Base-by-base conservation (phyloP, 2,329 filamentous ascomycete genomes). In the Trichophaea hybrida region DNA sequence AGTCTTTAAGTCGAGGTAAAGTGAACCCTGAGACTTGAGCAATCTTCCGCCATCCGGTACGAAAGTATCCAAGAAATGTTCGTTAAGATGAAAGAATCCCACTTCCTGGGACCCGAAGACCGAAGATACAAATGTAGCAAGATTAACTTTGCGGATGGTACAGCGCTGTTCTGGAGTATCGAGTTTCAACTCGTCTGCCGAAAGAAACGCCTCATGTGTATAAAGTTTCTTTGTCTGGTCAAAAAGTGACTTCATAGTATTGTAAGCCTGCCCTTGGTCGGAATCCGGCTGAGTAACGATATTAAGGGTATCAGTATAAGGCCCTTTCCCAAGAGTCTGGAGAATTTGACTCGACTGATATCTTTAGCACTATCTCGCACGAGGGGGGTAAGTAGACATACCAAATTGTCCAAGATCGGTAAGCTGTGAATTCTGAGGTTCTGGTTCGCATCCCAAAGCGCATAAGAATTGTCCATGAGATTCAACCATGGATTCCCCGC, bases 1-100 rank as follows among this genome's bases (percentile, higher is more conserved):
- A 1, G 82, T 84, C 71, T 85, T 85, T 15, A 85, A 71, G 62
- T 84, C 81, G 12, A 84, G 74, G 65, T 78, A 82, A 32, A 85
- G 72, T 12, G 77, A 75, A 1, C 78, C 80, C 66, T 83, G 80
- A 61, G 77, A 78, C 65, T 81, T 81, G 17, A 81, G 71, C 24
- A 85, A 69, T 8, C 78, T 74, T 40, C 75, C 76, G 31, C 79
- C 78, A 58, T 81, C 76, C 0, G 80, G 78, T 6, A 83, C 78
- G 68, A 84, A 84, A 0, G 80, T 80, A 49, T 83, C 77, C 31
- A 84, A 73, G 67, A 84, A 84, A 65, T 78, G 75, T 49, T 81
- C 77, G 66, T 84, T 81, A 48, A 84, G 71, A 63, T 83, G 79
- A 53, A 77, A 78, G 65, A 84, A 83, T 7, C 79, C 79, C 61